A percentile compares a stretch with the other conserved stretches of the same genome.
Evolutionary conservation across 129 eudicot species (phyloP).

Genomic region (Lonicera japonica): DNA sequence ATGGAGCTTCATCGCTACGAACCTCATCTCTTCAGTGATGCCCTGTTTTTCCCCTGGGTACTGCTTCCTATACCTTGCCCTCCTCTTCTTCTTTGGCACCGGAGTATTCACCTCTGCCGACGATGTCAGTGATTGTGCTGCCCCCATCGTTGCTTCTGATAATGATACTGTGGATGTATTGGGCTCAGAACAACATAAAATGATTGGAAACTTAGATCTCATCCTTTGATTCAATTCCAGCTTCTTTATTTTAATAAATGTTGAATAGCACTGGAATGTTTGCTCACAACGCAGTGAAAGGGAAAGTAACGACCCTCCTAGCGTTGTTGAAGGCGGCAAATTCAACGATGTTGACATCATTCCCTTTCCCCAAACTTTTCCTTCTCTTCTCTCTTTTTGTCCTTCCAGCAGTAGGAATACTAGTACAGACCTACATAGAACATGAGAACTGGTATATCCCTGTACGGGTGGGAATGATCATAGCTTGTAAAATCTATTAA

Average conservation of each 20-base stretch:
- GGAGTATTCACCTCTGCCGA: conserved; percentile 7
- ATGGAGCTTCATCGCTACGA: conserved; percentile 81
- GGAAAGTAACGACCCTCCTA: not conserved
- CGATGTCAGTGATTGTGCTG: too few species aligned
- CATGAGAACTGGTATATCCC: too few species aligned
- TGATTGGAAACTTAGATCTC: not conserved
- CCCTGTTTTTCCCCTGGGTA: conserved; percentile 79
- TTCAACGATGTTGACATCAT: conserved; percentile 9
- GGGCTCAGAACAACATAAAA: conserved; percentile 3
- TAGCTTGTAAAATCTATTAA: too few species aligned
- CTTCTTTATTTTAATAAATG: not conserved
- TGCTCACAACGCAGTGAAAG: not conserved
- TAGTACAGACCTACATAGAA: too few species aligned
- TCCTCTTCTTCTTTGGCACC: conserved; percentile 39
- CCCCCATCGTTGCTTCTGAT: conserved; percentile 2
- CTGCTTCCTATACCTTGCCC: conserved; percentile 50
- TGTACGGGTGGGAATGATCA: too few species aligned
- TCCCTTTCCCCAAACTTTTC: not conserved
- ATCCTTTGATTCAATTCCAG: not conserved
- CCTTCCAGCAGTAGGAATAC: too few species aligned
- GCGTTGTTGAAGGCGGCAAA: conserved; percentile 1
- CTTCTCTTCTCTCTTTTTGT: too few species aligned
- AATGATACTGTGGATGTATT: not conserved
- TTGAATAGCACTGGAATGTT: not conserved
- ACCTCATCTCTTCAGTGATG: conserved; percentile 90